Conservation (phyloP, 192 early-diverging fungal genomes). For the Funneliformis mosseae region DNA sequence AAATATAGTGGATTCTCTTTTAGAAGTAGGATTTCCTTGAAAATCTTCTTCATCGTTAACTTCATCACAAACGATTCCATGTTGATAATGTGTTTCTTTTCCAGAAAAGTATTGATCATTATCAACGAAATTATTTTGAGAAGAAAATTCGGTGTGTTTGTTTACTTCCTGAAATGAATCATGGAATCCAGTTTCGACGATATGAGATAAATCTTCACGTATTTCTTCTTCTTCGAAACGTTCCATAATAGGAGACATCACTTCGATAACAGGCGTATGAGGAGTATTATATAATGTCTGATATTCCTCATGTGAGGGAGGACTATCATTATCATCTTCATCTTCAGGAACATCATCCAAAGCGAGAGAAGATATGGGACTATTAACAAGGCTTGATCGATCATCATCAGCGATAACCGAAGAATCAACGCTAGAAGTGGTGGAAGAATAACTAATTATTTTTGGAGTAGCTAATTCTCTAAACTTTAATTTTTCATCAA, state of each 20-base stretch:
- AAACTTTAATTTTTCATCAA: slow-evolving; percentile 33
- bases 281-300: too few species aligned
- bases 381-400: not conserved
- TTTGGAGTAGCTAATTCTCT: not conserved
- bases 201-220: not conserved
- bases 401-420: not conserved
- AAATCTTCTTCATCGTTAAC: not conserved
- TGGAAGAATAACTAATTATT: not conserved
- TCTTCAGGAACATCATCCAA: not conserved
- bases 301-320: not conserved
- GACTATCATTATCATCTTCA: not conserved
- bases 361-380: slow-evolving; percentile 19
- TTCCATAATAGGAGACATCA: not conserved
- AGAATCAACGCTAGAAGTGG: not conserved
- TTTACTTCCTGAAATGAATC: not conserved
- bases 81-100: not conserved
- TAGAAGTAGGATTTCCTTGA: not conserved
- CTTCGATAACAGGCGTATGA: not conserved
- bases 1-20: not conserved
- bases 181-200: not conserved
- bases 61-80: not conserved
- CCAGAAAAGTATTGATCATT: not conserved
- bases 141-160: not conserved
- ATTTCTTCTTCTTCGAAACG: not conserved
- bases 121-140: not conserved